Evolutionary conservation across 2,329 filamentous ascomycete species (phyloP), one percentile per base, ranked within the genome.

Genomic region (Pestalotiopsis sp.): DNA sequence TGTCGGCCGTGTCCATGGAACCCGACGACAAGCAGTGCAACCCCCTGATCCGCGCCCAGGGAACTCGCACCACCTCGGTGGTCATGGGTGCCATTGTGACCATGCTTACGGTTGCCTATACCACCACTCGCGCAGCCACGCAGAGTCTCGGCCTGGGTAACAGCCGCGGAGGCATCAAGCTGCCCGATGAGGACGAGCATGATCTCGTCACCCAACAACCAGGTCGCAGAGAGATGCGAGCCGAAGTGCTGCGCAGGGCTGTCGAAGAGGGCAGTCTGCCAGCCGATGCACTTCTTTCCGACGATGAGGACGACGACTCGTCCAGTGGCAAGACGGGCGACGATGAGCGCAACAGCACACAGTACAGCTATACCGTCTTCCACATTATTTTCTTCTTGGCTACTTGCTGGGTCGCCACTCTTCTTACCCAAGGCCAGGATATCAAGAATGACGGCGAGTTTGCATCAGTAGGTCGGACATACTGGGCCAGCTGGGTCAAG

Each of bases 401-500:
- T 9, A 98, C 96, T 0, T 92, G 93, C 58, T 99, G 96, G 96
- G 94, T 98, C 4, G 94, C 94, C 2, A 98, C 95, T 0, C 85
- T 99, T 45, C 86, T 99, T 68, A 93, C 92, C 1, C 74, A 74
- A 41, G 57, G 73, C 70, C 52, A 76, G n/a, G 67, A 72, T 41
- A 87, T 85, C 12, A 92, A 95, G 83, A 92, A 93, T 75, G 87
- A 87, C 67, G 86, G 89, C 63, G 91, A 95, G 76, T 98, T 99
- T 80, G 93, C 94, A 2, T 93, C 95, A 0, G 95, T 99, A 3
- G 96, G 96, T 23, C 88, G 96, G 69, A 98, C 95, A 4, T 97
- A 98, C 81, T 97, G 94, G 88, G 96, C 96, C 39, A 97, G 94
- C 77, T 99, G 97, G 96, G 94, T 98, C 74, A 99, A 99, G 89